Evolutionary conservation across 1,284 basidiomycete species (phyloP), one percentile per base, ranked within the genome.

Genomic region (Wallemia mellicola): DNA sequence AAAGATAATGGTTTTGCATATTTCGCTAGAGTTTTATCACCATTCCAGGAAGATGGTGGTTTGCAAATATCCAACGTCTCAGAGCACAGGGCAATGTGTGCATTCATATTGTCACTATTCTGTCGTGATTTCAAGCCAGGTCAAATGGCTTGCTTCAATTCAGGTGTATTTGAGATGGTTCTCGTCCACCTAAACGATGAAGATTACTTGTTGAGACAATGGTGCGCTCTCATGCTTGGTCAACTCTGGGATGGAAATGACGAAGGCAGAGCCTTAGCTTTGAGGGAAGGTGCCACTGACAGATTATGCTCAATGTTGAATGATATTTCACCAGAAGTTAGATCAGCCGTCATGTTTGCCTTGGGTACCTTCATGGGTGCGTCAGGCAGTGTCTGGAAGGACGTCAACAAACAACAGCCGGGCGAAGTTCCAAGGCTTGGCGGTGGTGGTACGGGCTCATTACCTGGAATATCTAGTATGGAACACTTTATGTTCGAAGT

Each of bases 51-150:
- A 70, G 27, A 73, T 79, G 28, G 75, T 74, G 60, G 80, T 79
- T 58, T 71, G 24, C 68, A 68, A 25, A 79, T 95, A 27, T 87
- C 89, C 0, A 96, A 98, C 70, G 81, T 82, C 58, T 86, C 86
- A 17, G 92, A 98, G 70, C 91, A 98, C 70, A 86, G 89, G 61
- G 92, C 92, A 0, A 98, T 98, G 92, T 98, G 91, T 67, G 87
- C 89, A 0, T 98, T 96, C 71, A 91, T 96, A 65, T 79, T 98
- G 24, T 79, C 85, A n/a, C 82, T 89, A 27, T 81, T 95, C 61
- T 83, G 85, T 60, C 81, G 92, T 24, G 88, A 91, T 65, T 91
- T 83, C 68, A 77, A 79, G 5, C 77, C 77, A 0, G 92, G 89
- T 1, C 91, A 98, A 70, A 77, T 78, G 59, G 87, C 86, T 0